Percentiles rank a stretch among this genome's conserved stretches.
These are phyloP conservation scores for Aegilops sharonensis DNA, from an alignment of 176 grass and related monocot genomes.

Conservation along the genomic window DNA sequence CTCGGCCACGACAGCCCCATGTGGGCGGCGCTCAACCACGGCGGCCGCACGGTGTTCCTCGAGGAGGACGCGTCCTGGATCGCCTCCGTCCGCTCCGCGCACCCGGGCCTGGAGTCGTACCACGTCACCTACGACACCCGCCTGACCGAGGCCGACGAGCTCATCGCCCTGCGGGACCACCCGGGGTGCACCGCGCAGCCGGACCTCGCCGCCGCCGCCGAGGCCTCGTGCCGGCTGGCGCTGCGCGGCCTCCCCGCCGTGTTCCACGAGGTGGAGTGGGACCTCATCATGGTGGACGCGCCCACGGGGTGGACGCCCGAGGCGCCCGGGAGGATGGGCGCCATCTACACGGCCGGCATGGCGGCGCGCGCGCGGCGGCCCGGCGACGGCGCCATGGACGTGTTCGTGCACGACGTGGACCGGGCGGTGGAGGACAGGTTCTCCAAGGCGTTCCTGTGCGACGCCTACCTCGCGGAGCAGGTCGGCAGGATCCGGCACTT, in stretches of 20 bases:
- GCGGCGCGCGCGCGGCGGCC: slow-evolving; percentile 49
- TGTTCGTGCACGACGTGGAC: slow-evolving; percentile 83
- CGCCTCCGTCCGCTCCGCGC: slow-evolving; percentile 26
- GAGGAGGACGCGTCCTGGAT: slow-evolving; percentile 95
- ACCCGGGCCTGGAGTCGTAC: slow-evolving; percentile 63
- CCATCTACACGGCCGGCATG: slow-evolving; percentile 89
- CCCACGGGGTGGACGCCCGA: slow-evolving; percentile 74
- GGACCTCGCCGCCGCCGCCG: slow-evolving; percentile 18
- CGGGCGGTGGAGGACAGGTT: slow-evolving; percentile 66
- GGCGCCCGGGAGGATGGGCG: slow-evolving; percentile 64
- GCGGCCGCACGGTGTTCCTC: slow-evolving; percentile 83
- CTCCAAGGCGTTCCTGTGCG: slow-evolving; percentile 68
- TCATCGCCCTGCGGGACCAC: slow-evolving; percentile 26
- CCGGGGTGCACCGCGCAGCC: slow-evolving; percentile 26
- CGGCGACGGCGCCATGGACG: slow-evolving; percentile 36
- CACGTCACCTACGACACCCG: slow-evolving; percentile 73
- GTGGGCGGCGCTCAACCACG: slow-evolving; percentile 91
- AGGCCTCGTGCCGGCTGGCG: slow-evolving; percentile 25
- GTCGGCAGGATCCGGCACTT: slow-evolving; percentile 68
- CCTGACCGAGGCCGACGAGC: slow-evolving; percentile 44
- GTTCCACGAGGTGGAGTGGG: slow-evolving; percentile 52
- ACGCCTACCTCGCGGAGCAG: slow-evolving; percentile 61
- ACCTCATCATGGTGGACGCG: slow-evolving; percentile 85
- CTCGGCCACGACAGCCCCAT: slow-evolving; percentile 56
- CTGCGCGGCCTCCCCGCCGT: slow-evolving; percentile 33